Conservation (phyloP, 208 protist genomes). For the Trypanosoma lewisi region DNA sequence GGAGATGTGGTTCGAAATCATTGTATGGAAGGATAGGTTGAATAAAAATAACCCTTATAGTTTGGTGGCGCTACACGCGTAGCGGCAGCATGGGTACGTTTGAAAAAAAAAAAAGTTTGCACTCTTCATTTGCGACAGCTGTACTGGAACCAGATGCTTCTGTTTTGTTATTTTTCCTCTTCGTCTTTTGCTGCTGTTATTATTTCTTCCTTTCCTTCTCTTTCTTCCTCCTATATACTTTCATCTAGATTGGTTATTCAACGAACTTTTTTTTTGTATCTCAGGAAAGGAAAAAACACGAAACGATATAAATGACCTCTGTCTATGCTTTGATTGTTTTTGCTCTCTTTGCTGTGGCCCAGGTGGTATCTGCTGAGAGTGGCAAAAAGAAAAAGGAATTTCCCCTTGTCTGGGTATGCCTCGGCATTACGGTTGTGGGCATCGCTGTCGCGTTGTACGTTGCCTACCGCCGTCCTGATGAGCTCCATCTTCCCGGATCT, state of each 20-base stretch:
- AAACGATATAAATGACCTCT: conserved; percentile 8
- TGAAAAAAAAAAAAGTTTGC: too few relatives aligned
- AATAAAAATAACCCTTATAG: too few relatives aligned
- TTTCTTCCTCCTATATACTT: not conserved
- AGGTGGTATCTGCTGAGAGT: conserved; percentile 1
- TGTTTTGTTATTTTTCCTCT: too few relatives aligned
- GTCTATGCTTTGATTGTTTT: conserved; percentile 15
- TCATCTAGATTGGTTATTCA: not conserved
- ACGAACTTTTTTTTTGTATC: conserved; percentile 4
- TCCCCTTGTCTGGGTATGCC: conserved; percentile 40
- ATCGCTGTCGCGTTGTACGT: conserved; percentile 31
- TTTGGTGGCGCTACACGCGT: too few relatives aligned
- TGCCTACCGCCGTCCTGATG: conserved; percentile 34
- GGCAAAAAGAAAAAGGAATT: conserved; percentile 25
- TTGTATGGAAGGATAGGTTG: too few relatives aligned
- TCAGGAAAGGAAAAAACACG: not conserved
- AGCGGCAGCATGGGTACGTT: too few relatives aligned
- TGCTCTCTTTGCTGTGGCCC: conserved; percentile 6
- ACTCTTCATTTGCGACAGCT: too few relatives aligned
- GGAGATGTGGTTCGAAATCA: too few relatives aligned
- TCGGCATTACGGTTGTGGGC: conserved; percentile 36
- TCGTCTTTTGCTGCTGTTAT: too few relatives aligned
- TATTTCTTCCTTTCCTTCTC: not conserved
- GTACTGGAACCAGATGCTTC: too few relatives aligned
- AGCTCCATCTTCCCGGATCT: conserved; percentile 31